These are phyloP conservation scores for Vigna nakashimae DNA, from an alignment of 306 rosid species.

Conservation along the genomic window DNA sequence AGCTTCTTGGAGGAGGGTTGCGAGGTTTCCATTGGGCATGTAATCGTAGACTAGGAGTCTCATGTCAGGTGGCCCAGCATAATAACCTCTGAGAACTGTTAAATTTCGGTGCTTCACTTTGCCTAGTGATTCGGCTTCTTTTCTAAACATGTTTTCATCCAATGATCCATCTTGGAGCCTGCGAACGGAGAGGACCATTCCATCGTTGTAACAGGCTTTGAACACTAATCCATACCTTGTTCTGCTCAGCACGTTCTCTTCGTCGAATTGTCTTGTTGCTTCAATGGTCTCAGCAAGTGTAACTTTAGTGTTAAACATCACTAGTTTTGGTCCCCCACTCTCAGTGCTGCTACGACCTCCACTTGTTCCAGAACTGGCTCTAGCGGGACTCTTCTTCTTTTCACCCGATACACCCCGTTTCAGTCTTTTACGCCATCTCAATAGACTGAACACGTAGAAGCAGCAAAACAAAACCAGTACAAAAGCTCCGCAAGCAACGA, in stretches of 20 bases:
- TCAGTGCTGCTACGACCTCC: conserved; percentile 90
- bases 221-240: conserved; percentile 79
- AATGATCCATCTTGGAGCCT: conserved; percentile 75
- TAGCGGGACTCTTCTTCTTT: conserved; percentile 80
- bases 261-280: conserved; percentile 92
- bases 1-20: conserved; percentile 98
- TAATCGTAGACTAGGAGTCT: conserved; percentile 82
- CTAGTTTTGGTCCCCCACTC: conserved; percentile 85
- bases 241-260: conserved; percentile 94
- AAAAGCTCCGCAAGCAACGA: conserved; percentile 63
- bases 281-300: conserved; percentile 88
- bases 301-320: conserved; percentile 86
- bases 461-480: conserved; percentile 74
- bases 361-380: conserved; percentile 86
- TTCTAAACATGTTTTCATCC: conserved; percentile 80
- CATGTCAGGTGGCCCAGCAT: conserved; percentile 79
- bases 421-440: conserved; percentile 86
- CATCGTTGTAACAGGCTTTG: conserved; percentile 90
- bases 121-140: conserved; percentile 86
- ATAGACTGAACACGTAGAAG: conserved; percentile 79
- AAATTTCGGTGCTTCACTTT: conserved; percentile 82
- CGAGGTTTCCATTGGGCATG: conserved; percentile 99
- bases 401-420: conserved; percentile 72
- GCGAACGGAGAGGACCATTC: conserved; percentile 92
- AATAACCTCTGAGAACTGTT: conserved; percentile 93